Percentiles rank a stretch among this genome's conserved stretches.
These are phyloP conservation scores for Pythium coloratum DNA, from an alignment of 352 stramenopile species.

Conservation along the genomic window DNA sequence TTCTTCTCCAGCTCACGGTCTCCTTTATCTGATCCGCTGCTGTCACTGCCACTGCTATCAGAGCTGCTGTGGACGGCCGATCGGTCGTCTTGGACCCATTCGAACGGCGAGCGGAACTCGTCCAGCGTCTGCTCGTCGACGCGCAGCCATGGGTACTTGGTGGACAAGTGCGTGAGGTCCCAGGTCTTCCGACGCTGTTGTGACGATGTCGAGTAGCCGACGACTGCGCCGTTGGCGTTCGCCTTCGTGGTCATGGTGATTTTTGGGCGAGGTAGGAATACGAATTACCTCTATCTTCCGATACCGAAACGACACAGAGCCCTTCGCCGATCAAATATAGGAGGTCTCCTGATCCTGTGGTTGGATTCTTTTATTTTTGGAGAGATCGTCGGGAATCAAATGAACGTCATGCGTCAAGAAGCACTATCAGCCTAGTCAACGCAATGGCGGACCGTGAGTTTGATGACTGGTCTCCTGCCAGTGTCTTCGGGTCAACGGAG, in stretches of 20 bases:
- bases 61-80: neutral
- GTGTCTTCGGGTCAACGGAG: slow-evolving; percentile 34
- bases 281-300: neutral
- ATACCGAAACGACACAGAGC: slow-evolving; percentile 17
- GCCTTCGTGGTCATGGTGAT: neutral
- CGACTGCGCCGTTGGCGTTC: neutral
- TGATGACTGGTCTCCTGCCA: slow-evolving; percentile 44
- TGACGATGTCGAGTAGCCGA: neutral
- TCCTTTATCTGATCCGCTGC: neutral
- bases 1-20: neutral
- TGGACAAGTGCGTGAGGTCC: slow-evolving; percentile 55
- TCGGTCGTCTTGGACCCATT: slow-evolving; percentile 34
- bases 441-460: slow-evolving; percentile 15
- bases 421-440: neutral
- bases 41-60: neutral
- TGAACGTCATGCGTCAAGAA: too few relatives aligned
- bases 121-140: slow-evolving; percentile 59
- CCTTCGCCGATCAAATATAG: neutral
- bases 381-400: neutral
- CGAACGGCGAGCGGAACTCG: slow-evolving; percentile 66
- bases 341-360: neutral
- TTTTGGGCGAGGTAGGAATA: neutral
- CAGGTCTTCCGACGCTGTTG: slow-evolving; percentile 22
- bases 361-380: slow-evolving; percentile 4
- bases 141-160: slow-evolving; percentile 81